phyloP scores from a whole-genome alignment of 2,329 filamentous ascomycete genomes.

The Rugonectria rugulosa region DNA sequence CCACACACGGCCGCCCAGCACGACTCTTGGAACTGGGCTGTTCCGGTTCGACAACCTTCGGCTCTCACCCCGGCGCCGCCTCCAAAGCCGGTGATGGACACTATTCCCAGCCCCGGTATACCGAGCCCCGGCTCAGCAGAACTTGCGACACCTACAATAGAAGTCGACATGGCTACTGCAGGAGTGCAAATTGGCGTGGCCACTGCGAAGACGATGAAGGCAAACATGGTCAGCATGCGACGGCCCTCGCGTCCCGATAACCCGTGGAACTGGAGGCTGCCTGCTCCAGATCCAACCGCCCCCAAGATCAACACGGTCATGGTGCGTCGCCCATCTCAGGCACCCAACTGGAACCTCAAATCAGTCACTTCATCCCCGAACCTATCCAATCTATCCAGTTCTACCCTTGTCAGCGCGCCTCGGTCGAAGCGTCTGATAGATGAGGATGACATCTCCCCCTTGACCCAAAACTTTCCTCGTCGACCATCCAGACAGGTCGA shows the following conservation, averaged over 20 bases:
- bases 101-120: neutral
- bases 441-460: neutral
- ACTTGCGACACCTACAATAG: neutral
- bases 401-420: neutral
- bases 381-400: neutral
- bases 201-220: neutral
- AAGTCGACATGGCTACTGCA: no score
- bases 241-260: constrained; percentile 18
- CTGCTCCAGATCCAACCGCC: constrained; percentile 9
- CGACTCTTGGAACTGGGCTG: constrained; percentile 21
- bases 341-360: neutral
- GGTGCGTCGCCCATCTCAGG: constrained; percentile 10
- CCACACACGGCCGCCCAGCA: neutral
- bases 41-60: neutral
- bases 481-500: neutral
- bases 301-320: constrained; percentile 21
- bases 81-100: neutral
- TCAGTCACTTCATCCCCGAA: neutral
- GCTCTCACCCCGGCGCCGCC: constrained; percentile 8
- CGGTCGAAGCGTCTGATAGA: neutral
- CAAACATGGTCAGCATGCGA: constrained; percentile 14
- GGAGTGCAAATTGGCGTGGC: neutral
- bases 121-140: neutral
- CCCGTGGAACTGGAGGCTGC: constrained; percentile 18
- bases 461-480: neutral